Conservation (phyloP, 345 rosid genomes). For the Dovyalis caffra region DNA sequence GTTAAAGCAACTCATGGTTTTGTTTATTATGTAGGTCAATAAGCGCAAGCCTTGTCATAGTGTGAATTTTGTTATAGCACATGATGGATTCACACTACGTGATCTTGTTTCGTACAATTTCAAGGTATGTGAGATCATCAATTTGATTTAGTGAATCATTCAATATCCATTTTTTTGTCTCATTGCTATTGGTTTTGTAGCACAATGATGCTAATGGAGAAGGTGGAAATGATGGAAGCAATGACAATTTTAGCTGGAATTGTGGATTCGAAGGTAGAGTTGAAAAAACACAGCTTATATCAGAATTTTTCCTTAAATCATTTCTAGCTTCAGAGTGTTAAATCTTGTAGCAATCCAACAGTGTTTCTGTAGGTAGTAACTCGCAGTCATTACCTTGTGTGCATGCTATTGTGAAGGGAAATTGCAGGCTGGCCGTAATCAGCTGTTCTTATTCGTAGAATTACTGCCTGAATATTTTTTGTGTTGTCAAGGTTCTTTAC, state of each 20-base stretch:
- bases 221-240: slow-evolving; percentile 92
- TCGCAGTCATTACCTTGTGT: neutral
- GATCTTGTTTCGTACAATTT: slow-evolving; percentile 87
- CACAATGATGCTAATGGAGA: slow-evolving; percentile 98
- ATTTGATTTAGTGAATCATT: slow-evolving; percentile 8
- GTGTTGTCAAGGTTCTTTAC: too few relatives aligned
- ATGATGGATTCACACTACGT: slow-evolving; percentile 85
- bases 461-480: too few relatives aligned
- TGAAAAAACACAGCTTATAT: slow-evolving; percentile 4
- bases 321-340: neutral
- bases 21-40: slow-evolving; percentile 51
- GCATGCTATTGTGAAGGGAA: too few relatives aligned
- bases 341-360: neutral
- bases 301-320: neutral
- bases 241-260: slow-evolving; percentile 92
- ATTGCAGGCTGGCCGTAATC: too few relatives aligned
- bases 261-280: slow-evolving; percentile 88
- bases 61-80: slow-evolving; percentile 78
- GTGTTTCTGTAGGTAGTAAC: neutral
- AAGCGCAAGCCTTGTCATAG: slow-evolving; percentile 89
- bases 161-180: neutral
- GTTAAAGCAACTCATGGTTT: neutral
- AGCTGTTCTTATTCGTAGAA: too few relatives aligned
- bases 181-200: slow-evolving; percentile 41
- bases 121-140: slow-evolving; percentile 50